Evolutionary conservation across 2,329 filamentous ascomycete species (phyloP).

Genomic region (Fusarium bactridioides): DNA sequence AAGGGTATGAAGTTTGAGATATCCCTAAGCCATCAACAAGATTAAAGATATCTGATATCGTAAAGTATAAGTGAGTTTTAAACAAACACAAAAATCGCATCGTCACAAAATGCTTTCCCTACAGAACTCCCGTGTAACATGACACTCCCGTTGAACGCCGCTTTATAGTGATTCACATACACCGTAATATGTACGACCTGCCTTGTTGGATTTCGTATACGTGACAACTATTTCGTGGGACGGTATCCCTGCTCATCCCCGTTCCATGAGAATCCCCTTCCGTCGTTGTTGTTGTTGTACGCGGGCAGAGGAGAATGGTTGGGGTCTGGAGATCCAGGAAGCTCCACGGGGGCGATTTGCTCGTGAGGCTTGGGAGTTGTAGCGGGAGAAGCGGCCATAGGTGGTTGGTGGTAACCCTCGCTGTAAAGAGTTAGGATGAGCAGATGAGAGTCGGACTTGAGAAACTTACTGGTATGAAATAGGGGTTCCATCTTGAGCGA

Average conservation of each 20-base stretch:
- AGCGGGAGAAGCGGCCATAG: slow-evolving; percentile 19
- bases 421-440: slow-evolving; percentile 3
- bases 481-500: slow-evolving; percentile 31
- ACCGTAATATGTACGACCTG: slow-evolving; percentile 14
- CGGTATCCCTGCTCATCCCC: slow-evolving; percentile 42
- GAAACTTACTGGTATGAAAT: slow-evolving; percentile 43
- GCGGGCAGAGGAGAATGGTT: slow-evolving; percentile 47
- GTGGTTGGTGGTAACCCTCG: slow-evolving; percentile 23
- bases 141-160: slow-evolving; percentile 13
- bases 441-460: background rate
- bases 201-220: background rate
- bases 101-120: slow-evolving; percentile 3
- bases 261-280: slow-evolving; percentile 44
- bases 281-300: slow-evolving; percentile 37
- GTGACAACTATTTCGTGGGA: slow-evolving; percentile 26
- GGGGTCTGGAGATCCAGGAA: slow-evolving; percentile 45
- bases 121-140: slow-evolving; percentile 22
- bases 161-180: background rate
- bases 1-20: background rate
- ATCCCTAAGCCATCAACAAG: background rate
- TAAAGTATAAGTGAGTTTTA: slow-evolving; percentile 3
- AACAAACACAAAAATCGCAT: slow-evolving; percentile 3
- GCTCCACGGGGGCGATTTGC: slow-evolving; percentile 43
- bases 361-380: slow-evolving; percentile 32
- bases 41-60: slow-evolving; percentile 19